Evolutionary conservation across 257 asterid species (phyloP).

Genomic region (Nicotiana otophora): DNA sequence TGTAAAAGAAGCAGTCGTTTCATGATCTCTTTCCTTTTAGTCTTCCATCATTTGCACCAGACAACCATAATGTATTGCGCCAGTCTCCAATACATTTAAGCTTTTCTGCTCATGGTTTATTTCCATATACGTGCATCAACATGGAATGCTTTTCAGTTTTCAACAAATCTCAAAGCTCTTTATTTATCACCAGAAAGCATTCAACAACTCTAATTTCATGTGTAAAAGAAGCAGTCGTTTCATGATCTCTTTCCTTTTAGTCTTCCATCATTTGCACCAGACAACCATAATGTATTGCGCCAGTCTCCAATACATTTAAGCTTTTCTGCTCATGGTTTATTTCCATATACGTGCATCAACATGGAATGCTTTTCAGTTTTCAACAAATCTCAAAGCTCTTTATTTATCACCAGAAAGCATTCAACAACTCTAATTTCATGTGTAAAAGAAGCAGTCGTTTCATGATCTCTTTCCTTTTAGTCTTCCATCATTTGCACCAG

Average conservation of each 20-base stretch:
- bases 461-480: no score
- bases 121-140: not conserved
- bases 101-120: not conserved
- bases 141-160: not conserved
- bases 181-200: constrained; percentile 1
- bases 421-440: not conserved
- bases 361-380: not conserved
- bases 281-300: not conserved
- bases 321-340: not conserved
- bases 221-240: not conserved
- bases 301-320: not conserved
- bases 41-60: not conserved
- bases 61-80: not conserved
- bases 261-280: not conserved
- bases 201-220: not conserved
- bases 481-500: no score
- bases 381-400: not conserved
- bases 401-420: constrained; percentile 1
- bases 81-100: not conserved
- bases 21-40: not conserved
- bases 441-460: not conserved
- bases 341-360: not conserved
- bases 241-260: not conserved
- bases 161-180: not conserved
- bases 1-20: not conserved